A percentile compares a stretch with the other conserved stretches of the same genome.
These are phyloP conservation scores for Limnomonas spitsbergensis DNA, from an alignment of 139 green algal genomes.

Conservation along the genomic window DNA sequence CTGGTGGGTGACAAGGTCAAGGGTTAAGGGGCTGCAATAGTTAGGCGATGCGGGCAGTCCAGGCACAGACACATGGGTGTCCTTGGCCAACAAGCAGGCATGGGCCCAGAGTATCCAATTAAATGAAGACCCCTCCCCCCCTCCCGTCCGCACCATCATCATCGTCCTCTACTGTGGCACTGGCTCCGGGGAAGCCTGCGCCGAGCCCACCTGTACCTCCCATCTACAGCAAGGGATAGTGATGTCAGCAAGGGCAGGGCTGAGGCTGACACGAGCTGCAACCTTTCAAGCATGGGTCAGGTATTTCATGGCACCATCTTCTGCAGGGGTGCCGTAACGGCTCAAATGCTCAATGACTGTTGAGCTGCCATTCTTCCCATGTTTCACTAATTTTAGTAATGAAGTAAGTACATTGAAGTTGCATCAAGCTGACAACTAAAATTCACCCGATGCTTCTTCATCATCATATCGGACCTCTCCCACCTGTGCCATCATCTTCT, in stretches of 20 bases:
- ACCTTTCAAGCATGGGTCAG: background rate
- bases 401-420: background rate
- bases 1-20: slow-evolving; percentile 30
- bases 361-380: background rate
- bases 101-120: background rate
- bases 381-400: background rate
- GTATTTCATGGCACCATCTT: background rate
- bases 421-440: background rate
- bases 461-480: background rate
- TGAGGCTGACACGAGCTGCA: background rate
- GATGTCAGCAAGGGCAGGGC: background rate
- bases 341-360: background rate
- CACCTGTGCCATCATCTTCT: slow-evolving; percentile 66
- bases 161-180: background rate
- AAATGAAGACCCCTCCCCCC: background rate
- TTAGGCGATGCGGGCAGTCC: background rate
- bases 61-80: background rate
- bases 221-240: background rate
- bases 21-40: background rate
- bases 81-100: background rate
- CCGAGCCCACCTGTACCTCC: background rate
- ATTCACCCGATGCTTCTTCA: background rate
- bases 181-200: background rate
- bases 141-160: background rate
- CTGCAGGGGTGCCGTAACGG: background rate